phyloP scores from a whole-genome alignment of 306 rosid genomes.

The Carpinus fangiana region DNA sequence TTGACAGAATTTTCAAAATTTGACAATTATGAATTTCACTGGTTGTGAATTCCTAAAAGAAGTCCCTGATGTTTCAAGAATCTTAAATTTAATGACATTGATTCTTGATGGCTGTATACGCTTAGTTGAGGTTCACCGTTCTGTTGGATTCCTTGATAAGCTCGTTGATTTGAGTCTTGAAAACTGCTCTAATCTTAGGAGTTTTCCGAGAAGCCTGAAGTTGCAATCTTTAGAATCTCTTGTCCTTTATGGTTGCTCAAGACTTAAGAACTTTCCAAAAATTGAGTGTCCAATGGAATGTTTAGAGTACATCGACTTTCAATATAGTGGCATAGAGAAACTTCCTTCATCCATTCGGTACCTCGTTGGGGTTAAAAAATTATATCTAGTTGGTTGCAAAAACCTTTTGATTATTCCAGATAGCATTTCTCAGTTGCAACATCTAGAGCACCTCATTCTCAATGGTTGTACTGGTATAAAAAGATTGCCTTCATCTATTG shows the following conservation, averaged over 20 bases:
- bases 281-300: no score
- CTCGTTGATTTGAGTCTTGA: not conserved
- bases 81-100: not conserved
- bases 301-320: no score
- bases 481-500: no score
- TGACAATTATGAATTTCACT: not conserved
- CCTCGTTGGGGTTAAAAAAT: not conserved
- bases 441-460: no score
- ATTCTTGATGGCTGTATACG: not conserved
- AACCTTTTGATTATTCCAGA: no score
- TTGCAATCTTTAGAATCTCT: not conserved
- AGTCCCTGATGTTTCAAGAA: not conserved
- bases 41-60: not conserved
- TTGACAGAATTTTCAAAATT: not conserved
- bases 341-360: not conserved
- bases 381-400: no score
- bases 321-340: no score
- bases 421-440: no score
- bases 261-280: no score
- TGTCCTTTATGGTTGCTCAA: not conserved
- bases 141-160: not conserved
- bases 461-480: no score
- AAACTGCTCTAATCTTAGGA: not conserved
- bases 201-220: not conserved
- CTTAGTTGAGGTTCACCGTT: not conserved